phyloP scores from a whole-genome alignment of 352 stramenopile genomes.

The Phytophthora fragariae region DNA sequence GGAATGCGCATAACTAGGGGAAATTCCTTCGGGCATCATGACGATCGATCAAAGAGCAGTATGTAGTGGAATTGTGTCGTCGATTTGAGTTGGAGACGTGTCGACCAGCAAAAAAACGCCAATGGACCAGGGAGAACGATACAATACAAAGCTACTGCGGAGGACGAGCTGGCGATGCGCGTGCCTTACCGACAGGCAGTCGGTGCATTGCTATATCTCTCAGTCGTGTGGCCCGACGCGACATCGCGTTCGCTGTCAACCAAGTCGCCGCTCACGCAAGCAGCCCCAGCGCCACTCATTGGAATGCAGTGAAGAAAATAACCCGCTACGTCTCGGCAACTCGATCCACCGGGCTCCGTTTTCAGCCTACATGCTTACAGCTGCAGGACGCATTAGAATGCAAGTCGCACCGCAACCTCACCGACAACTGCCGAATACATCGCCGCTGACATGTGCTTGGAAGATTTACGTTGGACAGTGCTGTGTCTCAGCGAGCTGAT shows the following conservation, averaged over 20 bases:
- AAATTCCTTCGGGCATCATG: not conserved
- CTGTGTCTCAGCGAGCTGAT: not conserved
- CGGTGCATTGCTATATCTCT: slow-evolving; percentile 8
- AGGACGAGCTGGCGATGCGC: not conserved
- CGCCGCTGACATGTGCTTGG: not conserved
- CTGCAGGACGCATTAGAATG: not conserved
- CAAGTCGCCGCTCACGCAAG: slow-evolving; percentile 1
- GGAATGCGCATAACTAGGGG: not conserved
- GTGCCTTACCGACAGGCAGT: slow-evolving; percentile 7
- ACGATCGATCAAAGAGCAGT: slow-evolving; percentile 16
- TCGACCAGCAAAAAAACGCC: not conserved
- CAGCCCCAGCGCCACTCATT: not conserved
- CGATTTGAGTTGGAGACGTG: slow-evolving; percentile 12
- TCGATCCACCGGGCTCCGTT: not conserved
- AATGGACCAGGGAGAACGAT: slow-evolving; percentile 7
- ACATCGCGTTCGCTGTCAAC: slow-evolving; percentile 11
- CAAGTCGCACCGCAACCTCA: not conserved
- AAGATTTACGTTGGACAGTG: not conserved
- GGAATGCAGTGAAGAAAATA: slow-evolving; percentile 4
- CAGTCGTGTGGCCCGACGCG: slow-evolving; percentile 9
- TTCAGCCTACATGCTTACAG: not conserved
- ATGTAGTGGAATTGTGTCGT: not conserved
- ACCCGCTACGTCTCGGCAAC: slow-evolving; percentile 7
- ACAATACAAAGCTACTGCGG: not conserved
- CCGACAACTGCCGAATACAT: slow-evolving; percentile 12